Conservation (phyloP, 2,329 filamentous ascomycete genomes). For the Talaromyces atroroseus region DNA sequence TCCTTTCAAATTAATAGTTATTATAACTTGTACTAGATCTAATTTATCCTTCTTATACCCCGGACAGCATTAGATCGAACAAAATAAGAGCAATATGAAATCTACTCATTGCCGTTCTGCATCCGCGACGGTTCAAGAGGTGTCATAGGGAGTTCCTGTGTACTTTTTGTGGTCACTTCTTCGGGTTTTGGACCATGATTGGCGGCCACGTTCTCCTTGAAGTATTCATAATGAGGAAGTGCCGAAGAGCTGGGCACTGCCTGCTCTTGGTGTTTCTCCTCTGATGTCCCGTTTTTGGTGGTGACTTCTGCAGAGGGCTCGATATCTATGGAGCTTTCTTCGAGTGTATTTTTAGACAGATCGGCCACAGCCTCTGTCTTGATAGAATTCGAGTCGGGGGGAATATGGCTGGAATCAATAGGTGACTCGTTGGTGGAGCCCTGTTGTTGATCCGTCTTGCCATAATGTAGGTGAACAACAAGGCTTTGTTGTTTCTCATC, state of each 20-base stretch:
- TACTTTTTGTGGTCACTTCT: constrained; percentile 1
- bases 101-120: constrained; percentile 8
- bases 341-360: not conserved
- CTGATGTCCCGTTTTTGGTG: not conserved
- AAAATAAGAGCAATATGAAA: not conserved
- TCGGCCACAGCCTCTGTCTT: constrained; percentile 5
- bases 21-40: not conserved
- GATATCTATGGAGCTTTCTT: not conserved
- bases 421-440: constrained; percentile 8
- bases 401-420: not conserved
- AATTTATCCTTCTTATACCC: not conserved
- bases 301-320: not conserved
- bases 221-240: constrained; percentile 6
- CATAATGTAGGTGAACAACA: constrained; percentile 64
- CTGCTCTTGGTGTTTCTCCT: not conserved
- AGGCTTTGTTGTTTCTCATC: constrained; percentile 55
- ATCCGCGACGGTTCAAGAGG: constrained; percentile 12
- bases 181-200: constrained; percentile 2
- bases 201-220: constrained; percentile 11
- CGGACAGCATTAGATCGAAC: not conserved
- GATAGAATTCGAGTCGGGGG: not conserved
- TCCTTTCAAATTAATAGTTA: not conserved
- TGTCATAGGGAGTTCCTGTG: not conserved
- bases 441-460: constrained; percentile 23
- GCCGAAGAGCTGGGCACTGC: not conserved